Base-by-base conservation (phyloP, 2,329 filamentous ascomycete genomes). In the Phoma sp. region DNA sequence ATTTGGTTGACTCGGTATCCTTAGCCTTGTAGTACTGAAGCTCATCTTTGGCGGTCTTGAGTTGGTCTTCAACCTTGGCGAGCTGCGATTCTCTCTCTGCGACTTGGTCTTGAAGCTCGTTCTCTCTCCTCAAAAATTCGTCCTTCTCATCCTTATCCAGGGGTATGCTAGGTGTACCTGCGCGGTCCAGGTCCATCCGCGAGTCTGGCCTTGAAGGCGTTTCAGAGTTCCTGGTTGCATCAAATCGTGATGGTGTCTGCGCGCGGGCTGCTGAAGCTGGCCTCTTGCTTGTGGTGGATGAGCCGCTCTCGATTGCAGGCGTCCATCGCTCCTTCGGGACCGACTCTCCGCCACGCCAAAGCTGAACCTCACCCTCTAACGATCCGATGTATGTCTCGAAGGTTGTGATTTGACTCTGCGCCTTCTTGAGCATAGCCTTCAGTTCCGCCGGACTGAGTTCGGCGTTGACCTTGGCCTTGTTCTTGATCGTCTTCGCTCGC, bases 381-480 rank as follows among this genome's bases (percentile, higher is more conserved):
- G 83, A 89, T 17, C 87, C 83, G 56, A 98, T 90, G 71, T 98
- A 98, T 53, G 81, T 86, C 73, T 96, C 91, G 74, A 96, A 98
- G 14, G 87, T 93, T 18, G 90, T 91, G 62, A 95, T 88, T 74
- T 97, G 93, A 46, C 85, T 87, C 76, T 96, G 93, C 12, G 92
- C 92, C 77, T 96, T 96, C 78, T 91, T 93, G 73, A 99, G 87
- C 69, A 97, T 84, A 42, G 87, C 84, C 79, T 98, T 99, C 81
- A 99, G 87, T 77, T 99, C 95, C 11, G 92, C 87, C 38, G 95
- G 95, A 69, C 93, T 98, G 68, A 99, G 85, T 77, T 99, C 95
- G 38, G 93, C 93, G 74, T 99, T 99, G 84, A 99, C 90, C 88
- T 98, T 99, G 77, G 95, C 95, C 84, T 98, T 98, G 82, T 98